Evolutionary conservation across 345 rosid species (phyloP).

Genomic region (Chamaenerion angustifolium): DNA sequence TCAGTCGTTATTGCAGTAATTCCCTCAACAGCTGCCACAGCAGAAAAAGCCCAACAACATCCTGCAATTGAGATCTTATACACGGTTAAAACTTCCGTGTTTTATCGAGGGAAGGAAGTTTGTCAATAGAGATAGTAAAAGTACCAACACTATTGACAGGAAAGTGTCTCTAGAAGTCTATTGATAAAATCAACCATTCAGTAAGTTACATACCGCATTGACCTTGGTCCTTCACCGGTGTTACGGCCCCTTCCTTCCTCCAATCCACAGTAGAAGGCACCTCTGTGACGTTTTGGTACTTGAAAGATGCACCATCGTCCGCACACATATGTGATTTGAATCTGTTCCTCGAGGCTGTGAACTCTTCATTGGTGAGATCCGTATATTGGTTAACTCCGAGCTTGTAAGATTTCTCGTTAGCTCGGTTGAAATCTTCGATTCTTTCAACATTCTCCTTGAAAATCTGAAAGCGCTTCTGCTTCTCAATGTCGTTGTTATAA

Average conservation of each 20-base stretch:
- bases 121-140: no score
- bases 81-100: no score
- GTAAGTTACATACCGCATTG: constrained; percentile 28
- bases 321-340: constrained; percentile 3
- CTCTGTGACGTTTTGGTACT: constrained; percentile 18
- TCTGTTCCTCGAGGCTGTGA: constrained; percentile 20
- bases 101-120: no score
- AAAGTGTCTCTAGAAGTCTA: no score
- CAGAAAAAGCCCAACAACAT: constrained; percentile 21
- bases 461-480: constrained; percentile 11
- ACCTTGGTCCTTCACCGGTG: constrained; percentile 29
- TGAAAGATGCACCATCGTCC: constrained; percentile 5
- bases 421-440: constrained; percentile 16
- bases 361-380: constrained; percentile 35
- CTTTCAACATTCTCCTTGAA: constrained; percentile 13
- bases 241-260: constrained; percentile 39
- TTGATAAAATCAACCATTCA: no score
- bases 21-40: constrained; percentile 18
- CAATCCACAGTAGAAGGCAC: constrained; percentile 28
- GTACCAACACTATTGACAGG: no score
- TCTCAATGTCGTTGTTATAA: constrained; percentile 11
- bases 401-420: constrained; percentile 17
- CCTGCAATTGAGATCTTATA: constrained; percentile 2
- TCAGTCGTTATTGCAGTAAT: constrained; percentile 3
- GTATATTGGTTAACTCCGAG: constrained; percentile 29